Evolutionary conservation across 345 rosid species (phyloP), one percentile per base, ranked within the genome.

Genomic region (Citrus reticulata): DNA sequence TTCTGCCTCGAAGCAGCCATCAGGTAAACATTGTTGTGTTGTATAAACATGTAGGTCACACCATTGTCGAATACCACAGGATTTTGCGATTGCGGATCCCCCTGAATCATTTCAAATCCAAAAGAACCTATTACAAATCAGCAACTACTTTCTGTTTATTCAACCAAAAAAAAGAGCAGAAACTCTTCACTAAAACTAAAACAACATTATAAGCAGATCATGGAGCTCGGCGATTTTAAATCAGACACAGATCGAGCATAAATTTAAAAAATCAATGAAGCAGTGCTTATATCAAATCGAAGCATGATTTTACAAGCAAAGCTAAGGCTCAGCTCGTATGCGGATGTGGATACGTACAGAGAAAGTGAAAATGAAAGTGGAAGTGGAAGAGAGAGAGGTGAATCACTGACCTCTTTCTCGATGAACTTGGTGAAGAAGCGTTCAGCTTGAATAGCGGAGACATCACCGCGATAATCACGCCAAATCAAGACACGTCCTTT

Each of bases 391-490:
- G 4, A 46, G 42, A 22, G 29, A 49, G 8, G 1, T 32, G 27
- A 49, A 58, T 64, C 39, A 8, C 39, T 40, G 11, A 89, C 97
- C 95, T 92, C 93, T 87, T 89, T 92, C 86, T 92, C 97, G 84
- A 91, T 88, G 81, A 91, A 88, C 82, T 91, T 92, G 84, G 94
- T 87, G 89, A 92, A 91, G 91, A 92, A 92, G 74, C 93, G 94
- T 79, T 92, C 97, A 46, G 94, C 97, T 78, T 92, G 93, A 67
- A 86, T 75, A 74, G 92, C 84, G 35, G 97, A 84, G 73, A 92
- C 97, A 61, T 92, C 94, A 42, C 97, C 97, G 54, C 97, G 93
- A 76, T 92, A 92, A 80, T 92, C 97, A n/a, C 97, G 94, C 97
- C 97, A 92, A 25, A 92, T 88, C 24, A 92, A 84, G 62, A 92